A percentile compares a stretch with the other conserved stretches of the same genome.
Evolutionary conservation across 176 grass and related monocot genomes (phyloP).

Genomic region (Cenchrus fungigraminus): DNA sequence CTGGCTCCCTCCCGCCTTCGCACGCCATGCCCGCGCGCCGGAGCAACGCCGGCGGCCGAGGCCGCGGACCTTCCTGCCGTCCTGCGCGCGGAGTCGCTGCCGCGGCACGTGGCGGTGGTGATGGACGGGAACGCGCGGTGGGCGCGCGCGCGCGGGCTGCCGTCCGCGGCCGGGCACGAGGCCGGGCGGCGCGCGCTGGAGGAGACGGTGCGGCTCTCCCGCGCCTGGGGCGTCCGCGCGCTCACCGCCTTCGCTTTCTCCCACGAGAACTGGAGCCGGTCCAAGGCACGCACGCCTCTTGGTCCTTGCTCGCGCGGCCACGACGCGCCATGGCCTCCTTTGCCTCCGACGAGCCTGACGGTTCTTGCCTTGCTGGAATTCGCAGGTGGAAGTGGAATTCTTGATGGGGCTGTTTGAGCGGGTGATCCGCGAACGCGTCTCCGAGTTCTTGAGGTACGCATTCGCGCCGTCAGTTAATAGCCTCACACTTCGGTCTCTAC

Average conservation of each 20-base stretch:
- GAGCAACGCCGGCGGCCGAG: neutral
- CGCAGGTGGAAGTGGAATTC: slow-evolving; percentile 68
- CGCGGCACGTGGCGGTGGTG: slow-evolving; percentile 74
- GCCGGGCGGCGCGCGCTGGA: slow-evolving; percentile 63
- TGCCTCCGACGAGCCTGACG: slow-evolving; percentile 8
- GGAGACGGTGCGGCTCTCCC: slow-evolving; percentile 57
- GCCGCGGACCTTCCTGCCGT: slow-evolving; percentile 28
- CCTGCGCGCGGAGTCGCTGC: slow-evolving; percentile 54
- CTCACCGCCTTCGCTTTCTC: slow-evolving; percentile 89
- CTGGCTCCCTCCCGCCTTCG: neutral
- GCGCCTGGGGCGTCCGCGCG: slow-evolving; percentile 57
- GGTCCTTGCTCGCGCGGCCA: neutral
- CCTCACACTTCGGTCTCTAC: slow-evolving; percentile 13
- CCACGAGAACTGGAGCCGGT: slow-evolving; percentile 77
- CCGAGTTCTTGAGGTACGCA: slow-evolving; percentile 55
- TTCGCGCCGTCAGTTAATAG: neutral
- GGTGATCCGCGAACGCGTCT: slow-evolving; percentile 43
- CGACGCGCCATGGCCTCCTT: neutral
- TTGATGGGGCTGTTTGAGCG: slow-evolving; percentile 67
- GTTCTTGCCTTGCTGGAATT: slow-evolving; percentile 3
- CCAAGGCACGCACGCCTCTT: slow-evolving; percentile 42
- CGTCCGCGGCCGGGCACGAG: slow-evolving; percentile 59
- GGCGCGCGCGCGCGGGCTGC: slow-evolving; percentile 62
- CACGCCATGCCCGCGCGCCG: slow-evolving; percentile 38
- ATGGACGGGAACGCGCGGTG: slow-evolving; percentile 88